Base-by-base conservation (phyloP, 192 early-diverging fungal genomes). In the Backusella tarrabulga region DNA sequence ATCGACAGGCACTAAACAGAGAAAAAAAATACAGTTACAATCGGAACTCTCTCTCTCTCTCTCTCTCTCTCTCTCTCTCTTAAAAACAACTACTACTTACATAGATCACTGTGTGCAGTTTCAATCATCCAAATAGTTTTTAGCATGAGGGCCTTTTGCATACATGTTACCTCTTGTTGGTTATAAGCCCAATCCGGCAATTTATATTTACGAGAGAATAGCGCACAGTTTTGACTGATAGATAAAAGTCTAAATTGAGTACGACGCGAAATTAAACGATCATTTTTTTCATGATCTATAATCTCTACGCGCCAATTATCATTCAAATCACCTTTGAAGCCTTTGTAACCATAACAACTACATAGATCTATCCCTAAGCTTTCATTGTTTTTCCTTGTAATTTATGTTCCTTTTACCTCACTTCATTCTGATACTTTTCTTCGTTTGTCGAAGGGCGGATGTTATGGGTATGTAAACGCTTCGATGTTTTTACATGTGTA, bases 161-260 rank as follows among this genome's bases (percentile, higher is more conserved):
- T 97, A 71, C 98, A 97, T 34, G 96, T 97, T 44, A 98, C 92
- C 75, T 99, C 96, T 73, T 95, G 92, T 83, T 97, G 96, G 36
- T 90, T 92, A 81, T 90, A 98, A 26, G 90, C 97, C 96, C 96
- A 99, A 71, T 94, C 91, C 63, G 97, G 97, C 34, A 99, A 87
- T 81, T 92, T 88, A 44, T 90, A 88, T 76, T 85, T 85, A 84
- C 95, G 92, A 15, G 94, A 95, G 77, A 95, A 93, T 29, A 99
- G 81, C 19, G 92, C 94, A 74, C 97, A 97, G 34, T 89, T 84
- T 82, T 91, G 90, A 68, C 89, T 85, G 79, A 83, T 72, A 77
- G 93, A 97, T 23, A 96, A 83, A 68, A 99, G 76, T 21, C 91
- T 88, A 82, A 99, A 92, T 80, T 89, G 90, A 38, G 88, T 88